These are phyloP conservation scores for Eucalyptus curtisii DNA, from an alignment of 345 rosid species.

Conservation along the genomic window DNA sequence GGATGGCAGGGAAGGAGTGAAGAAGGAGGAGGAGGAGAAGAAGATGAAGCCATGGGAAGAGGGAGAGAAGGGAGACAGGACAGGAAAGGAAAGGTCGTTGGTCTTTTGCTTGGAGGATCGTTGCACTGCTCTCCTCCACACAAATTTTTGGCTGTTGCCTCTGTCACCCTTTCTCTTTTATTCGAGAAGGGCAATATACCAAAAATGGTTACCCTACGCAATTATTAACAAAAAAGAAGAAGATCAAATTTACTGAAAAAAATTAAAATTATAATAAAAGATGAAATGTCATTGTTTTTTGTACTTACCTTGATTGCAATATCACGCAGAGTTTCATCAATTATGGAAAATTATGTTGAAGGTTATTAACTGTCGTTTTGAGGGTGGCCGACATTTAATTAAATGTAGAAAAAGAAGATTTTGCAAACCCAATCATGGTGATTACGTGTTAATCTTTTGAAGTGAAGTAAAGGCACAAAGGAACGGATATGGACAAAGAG, in stretches of 20 bases:
- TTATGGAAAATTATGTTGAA: neutral
- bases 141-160: neutral
- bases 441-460: neutral
- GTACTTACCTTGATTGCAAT: neutral
- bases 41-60: neutral
- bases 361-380: neutral
- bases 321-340: neutral
- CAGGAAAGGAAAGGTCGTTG: neutral
- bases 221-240: neutral
- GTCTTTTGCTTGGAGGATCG: conserved; percentile 7
- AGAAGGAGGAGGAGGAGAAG: neutral
- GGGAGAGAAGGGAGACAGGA: neutral
- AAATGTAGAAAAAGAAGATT: neutral
- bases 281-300: neutral
- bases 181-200: neutral
- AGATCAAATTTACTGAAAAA: neutral
- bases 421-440: too few relatives aligned
- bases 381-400: neutral
- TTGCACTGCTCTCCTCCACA: conserved; percentile 16
- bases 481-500: neutral
- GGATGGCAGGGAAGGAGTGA: neutral
- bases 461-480: neutral
- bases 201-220: neutral
- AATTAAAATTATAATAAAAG: neutral
- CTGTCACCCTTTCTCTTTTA: neutral